Percentiles rank a stretch among this genome's conserved stretches.
Conservation (phyloP, 306 rosid species). For the Amphicarpaea edgeworthii region DNA sequence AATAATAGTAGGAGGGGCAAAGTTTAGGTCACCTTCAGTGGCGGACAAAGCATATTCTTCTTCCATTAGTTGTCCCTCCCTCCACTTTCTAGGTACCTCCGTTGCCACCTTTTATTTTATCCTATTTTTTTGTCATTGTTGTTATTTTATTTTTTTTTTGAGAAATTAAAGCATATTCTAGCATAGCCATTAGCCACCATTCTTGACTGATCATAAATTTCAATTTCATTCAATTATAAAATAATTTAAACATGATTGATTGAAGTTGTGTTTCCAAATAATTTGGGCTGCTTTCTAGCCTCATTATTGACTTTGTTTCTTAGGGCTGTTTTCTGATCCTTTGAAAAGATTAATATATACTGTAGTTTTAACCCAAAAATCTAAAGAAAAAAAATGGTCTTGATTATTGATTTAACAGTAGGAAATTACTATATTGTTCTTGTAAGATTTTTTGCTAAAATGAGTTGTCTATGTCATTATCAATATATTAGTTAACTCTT, state of each 20-base stretch:
- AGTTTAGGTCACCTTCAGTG: slow-evolving; percentile 52
- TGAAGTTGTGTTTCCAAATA: too few relatives aligned
- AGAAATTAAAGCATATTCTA: slow-evolving; percentile 19
- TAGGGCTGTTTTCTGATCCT: not conserved
- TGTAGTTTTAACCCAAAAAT: not conserved
- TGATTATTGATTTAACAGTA: not conserved
- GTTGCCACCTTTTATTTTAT: not conserved
- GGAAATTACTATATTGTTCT: not conserved
- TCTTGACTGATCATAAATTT: not conserved
- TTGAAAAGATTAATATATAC: not conserved
- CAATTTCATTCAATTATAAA: not conserved
- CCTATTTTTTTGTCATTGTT: not conserved
- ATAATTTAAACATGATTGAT: not conserved
- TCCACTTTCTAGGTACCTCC: slow-evolving; percentile 81
- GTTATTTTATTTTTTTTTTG: too few relatives aligned
- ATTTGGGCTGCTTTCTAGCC: too few relatives aligned
- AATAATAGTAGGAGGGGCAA: slow-evolving; percentile 88
- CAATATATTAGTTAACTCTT: not conserved
- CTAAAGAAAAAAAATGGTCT: not conserved
- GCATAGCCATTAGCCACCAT: not conserved
- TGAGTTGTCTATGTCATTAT: not conserved
- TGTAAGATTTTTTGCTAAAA: not conserved
- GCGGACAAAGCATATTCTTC: slow-evolving; percentile 70
- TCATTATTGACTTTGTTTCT: not conserved
- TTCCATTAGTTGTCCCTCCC: slow-evolving; percentile 65